Evolutionary conservation across 331 rosid species (phyloP), one percentile per base, ranked within the genome.

Genomic region (Quercus lobata): DNA sequence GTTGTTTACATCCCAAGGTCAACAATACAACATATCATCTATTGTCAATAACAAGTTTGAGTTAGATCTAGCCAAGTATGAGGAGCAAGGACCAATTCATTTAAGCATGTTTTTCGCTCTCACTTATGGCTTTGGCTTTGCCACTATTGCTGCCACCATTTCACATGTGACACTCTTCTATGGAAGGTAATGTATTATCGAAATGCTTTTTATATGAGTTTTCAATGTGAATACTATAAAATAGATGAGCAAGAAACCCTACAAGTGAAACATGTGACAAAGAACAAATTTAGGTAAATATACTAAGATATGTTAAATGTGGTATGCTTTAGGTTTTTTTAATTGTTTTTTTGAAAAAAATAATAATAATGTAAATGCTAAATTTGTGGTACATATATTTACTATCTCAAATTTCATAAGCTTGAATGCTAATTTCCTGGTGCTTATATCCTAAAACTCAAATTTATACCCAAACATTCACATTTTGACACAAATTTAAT

Each of bases 71-170:
- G 75, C 56, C 11, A 58, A 76, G 87, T 92, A 92, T 16, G 22
- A 72, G 2, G 81, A 87, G 76, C 97, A 89, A 82, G 98, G 98
- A 18, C 77, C 83, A 73, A 87, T 94, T 72, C 83, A 89, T 56
- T 85, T 94, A 1, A 92, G 98, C 55, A 88, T 78, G 78, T 88
- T 94, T 71, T 94, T 94, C 1, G 82, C 98, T 74, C 93, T 90
- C 86, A 83, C 88, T 71, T 90, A 90, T 53, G 98, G 93, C 15
- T 90, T 90, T 75, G 94, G 97, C 46, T 92, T 94, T 72, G 98
- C 94, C 79, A 82, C 96, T 79, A 83, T 92, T 49, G 92, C 96
- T n/a, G 70, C 98, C 75, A 92, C 97, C 44, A 85, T 92, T 14
- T 82, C 97, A 0, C 97, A 92, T 77, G 98, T 94, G 76, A 86